Evolutionary conservation across 2,329 filamentous ascomycete species (phyloP).

Genomic region (Cladosporium sp.): DNA sequence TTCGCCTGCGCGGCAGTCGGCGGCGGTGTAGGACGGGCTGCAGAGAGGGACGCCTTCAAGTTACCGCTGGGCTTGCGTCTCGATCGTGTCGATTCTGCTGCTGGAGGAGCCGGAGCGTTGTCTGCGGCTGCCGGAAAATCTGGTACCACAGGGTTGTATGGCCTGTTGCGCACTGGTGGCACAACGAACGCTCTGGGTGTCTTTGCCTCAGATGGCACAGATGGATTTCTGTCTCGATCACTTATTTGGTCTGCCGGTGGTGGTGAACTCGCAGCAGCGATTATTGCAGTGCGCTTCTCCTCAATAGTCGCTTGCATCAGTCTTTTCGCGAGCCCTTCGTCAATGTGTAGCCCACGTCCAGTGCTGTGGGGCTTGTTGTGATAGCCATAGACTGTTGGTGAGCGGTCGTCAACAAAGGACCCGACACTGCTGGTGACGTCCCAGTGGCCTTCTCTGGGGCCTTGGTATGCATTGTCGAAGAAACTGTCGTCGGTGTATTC

Average conservation of each 20-base stretch:
- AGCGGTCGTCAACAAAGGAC: conserved; percentile 34
- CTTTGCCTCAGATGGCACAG: conserved; percentile 17
- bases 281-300: conserved; percentile 25
- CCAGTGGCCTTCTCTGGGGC: conserved; percentile 29
- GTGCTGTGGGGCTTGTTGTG: background rate
- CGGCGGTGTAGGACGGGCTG: background rate
- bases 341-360: conserved; percentile 13
- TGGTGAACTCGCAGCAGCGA: background rate
- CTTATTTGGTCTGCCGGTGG: background rate
- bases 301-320: conserved; percentile 29
- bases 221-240: background rate
- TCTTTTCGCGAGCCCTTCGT: conserved; percentile 16
- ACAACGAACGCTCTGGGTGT: conserved; percentile 10
- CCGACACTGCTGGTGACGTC: conserved; percentile 23
- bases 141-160: background rate
- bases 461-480: conserved; percentile 22
- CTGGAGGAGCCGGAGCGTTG: background rate
- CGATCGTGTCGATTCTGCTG: background rate
- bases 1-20: background rate
- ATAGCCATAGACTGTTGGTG: conserved; percentile 20
- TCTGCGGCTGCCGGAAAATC: background rate
- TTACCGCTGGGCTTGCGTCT: background rate
- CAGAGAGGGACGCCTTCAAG: too few species aligned
- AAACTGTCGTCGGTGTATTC: background rate
- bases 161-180: background rate